These are phyloP conservation scores for Cytospora leucostoma DNA, from an alignment of 2,329 filamentous ascomycete genomes.

Conservation along the genomic window DNA sequence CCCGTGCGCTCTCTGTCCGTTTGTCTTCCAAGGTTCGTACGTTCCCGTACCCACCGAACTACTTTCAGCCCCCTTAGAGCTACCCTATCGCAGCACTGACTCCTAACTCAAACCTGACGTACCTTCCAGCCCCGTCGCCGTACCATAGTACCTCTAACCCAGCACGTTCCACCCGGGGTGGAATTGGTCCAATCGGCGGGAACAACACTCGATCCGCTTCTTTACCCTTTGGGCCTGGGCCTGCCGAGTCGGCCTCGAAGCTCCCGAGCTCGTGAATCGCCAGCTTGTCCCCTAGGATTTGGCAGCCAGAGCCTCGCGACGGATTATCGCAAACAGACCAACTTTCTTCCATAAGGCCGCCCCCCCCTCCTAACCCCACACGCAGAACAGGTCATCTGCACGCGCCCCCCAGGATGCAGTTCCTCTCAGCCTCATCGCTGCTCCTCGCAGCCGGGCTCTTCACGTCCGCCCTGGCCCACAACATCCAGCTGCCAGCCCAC, in stretches of 20 bases:
- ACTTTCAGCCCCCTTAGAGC: conserved; percentile 6
- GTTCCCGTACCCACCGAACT: not conserved
- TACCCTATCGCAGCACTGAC: conserved; percentile 7
- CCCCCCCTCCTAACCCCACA: conserved; percentile 20
- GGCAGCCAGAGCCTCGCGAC: conserved; percentile 10
- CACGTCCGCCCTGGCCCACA: conserved; percentile 76
- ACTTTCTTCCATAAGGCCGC: conserved; percentile 1
- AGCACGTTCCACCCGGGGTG: not conserved
- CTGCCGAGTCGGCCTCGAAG: conserved; percentile 25
- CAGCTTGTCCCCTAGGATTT: conserved; percentile 25
- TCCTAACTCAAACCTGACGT: not conserved
- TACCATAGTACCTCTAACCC: not conserved
- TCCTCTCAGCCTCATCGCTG: conserved; percentile 44
- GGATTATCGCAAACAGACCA: conserved; percentile 22
- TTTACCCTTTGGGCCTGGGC: conserved; percentile 9
- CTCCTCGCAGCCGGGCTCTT: conserved; percentile 52
- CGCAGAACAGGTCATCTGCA: conserved; percentile 15
- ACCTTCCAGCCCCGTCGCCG: conserved; percentile 12
- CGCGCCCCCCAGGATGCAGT: conserved; percentile 41
- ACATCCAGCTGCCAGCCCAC: conserved; percentile 92
- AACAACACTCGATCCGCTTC: conserved; percentile 16
- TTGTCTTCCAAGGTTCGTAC: too few species aligned
- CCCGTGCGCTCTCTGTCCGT: not conserved
- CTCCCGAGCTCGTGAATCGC: conserved; percentile 26
- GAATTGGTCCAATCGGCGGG: conserved; percentile 13